Evolutionary conservation across 1,284 basidiomycete genomes (phyloP).

Genomic region (Rhodotorula sp.): DNA sequence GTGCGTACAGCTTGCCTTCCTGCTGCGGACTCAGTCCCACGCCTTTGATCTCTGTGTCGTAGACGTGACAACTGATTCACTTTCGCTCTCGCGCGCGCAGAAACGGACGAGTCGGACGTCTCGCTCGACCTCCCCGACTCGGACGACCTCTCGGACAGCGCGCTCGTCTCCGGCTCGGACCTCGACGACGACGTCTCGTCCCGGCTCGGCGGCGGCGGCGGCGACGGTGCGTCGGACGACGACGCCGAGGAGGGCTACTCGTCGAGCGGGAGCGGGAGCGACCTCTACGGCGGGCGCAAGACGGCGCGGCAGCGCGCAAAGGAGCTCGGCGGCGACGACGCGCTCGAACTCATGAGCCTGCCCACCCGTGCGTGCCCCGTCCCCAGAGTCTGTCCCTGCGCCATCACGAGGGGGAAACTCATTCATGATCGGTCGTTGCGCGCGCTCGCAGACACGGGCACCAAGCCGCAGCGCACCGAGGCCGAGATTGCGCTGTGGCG

Average conservation of each 20-base stretch:
- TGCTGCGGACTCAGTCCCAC: fast-evolving
- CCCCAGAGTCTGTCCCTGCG: not conserved
- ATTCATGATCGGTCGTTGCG: not conserved
- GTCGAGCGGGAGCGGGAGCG: conserved; percentile 11
- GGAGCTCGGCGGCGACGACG: conserved; percentile 38
- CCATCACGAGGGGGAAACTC: not conserved
- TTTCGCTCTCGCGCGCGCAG: not conserved
- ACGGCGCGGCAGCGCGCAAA: conserved; percentile 40
- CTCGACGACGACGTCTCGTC: conserved; percentile 18
- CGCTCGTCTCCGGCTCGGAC: not conserved
- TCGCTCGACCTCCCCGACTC: conserved; percentile 13
- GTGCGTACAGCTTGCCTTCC: not conserved
- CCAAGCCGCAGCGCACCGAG: conserved; percentile 17
- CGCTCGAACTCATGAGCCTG: conserved; percentile 33
- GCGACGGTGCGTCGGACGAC: conserved; percentile 2
- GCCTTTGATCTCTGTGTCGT: no score
- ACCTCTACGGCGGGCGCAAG: conserved; percentile 29
- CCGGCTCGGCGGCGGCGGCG: not conserved
- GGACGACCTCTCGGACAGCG: not conserved
- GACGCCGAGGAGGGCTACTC: conserved; percentile 10
- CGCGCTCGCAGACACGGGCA: not conserved
- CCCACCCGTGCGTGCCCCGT: conserved; percentile 16
- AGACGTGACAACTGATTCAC: no score
- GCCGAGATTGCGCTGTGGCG: conserved; percentile 31
- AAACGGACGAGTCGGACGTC: conserved; percentile 20